Evolutionary conservation across 345 rosid species (phyloP), one percentile per base, ranked within the genome.

Genomic region (Camelina hispida): DNA sequence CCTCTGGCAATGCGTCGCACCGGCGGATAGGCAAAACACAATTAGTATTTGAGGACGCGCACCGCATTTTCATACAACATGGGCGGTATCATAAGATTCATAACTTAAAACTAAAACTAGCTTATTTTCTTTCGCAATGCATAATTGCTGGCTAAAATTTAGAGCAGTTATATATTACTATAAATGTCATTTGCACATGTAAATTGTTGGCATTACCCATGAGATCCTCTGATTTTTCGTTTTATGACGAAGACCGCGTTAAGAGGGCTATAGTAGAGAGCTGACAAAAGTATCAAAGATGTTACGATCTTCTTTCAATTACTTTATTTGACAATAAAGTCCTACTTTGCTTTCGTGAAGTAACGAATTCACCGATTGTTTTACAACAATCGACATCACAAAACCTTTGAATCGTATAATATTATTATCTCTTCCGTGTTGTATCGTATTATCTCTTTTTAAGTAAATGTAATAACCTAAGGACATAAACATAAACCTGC

Each of bases 1-100:
- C 70, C 79, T 94, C 40, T 91, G 98, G 98, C 95, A 82, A 62
- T 88, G 95, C 38, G 98, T 91, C 18, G 96, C 98, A 58, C 96
- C 97, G 54, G 69, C 81, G 3, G 91, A 91, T 72, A 82, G 86
- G 85, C 86, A 80, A 74, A 82, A 76, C 72, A 55, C 18, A 56
- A 78, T 86, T n/a, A 79, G 44, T 9, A 81, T 87, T 64, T 87
- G 72, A 83, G 78, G 75, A 47, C 28, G 17, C 66, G 4, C 42
- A 0, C 14, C 51, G 13, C 42, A 62, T 47, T 47, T 15, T 44
- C 17, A 15, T 6, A 44, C 48, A 44, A 44, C 17, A 15, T 44
- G 1, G 1, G 22, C 4, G 52, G 52, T 47, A 47, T 47, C 37
- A 34, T 30, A 30, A 5, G 6, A 22, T 22, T 22, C 4, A 46